Conservation (phyloP, 257 asterid genomes). For the Forsythia viridissima region DNA sequence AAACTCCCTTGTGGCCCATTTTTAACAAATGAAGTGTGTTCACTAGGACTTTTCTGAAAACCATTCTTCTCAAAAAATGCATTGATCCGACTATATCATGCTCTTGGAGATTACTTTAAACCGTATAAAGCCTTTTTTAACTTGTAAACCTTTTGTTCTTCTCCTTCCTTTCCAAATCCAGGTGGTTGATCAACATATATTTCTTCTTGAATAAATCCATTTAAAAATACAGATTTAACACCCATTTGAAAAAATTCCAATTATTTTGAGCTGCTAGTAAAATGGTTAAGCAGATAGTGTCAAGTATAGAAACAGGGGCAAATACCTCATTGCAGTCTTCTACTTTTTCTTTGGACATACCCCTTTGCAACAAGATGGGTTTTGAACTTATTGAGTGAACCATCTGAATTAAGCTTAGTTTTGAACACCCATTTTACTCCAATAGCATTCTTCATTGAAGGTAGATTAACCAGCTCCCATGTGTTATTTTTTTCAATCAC, state of each 20-base stretch:
- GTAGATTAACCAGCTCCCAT: background rate
- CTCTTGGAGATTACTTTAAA: background rate
- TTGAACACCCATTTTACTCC: background rate
- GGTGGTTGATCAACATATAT: background rate
- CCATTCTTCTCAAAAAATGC: background rate
- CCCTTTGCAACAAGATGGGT: background rate
- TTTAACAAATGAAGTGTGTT: background rate
- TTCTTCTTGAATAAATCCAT: background rate
- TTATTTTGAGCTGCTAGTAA: background rate
- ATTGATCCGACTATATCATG: constrained; percentile 7
- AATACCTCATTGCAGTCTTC: background rate
- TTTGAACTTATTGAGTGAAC: background rate
- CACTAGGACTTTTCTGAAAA: background rate
- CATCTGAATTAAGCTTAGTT: too few species aligned
- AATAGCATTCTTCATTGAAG: background rate
- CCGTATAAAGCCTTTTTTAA: background rate
- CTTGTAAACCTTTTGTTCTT: constrained; percentile 2
- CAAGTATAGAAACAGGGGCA: background rate
- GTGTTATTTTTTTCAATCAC: background rate
- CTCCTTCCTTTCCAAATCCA: background rate
- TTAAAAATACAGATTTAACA: background rate
- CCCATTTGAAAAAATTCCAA: background rate
- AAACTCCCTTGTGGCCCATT: background rate
- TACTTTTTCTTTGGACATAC: background rate
- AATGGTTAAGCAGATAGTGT: background rate